A percentile compares a stretch with the other conserved stretches of the same genome.
phyloP scores from a whole-genome alignment of 495 filamentous ascomycete species.

The Cercophora sp. region DNA sequence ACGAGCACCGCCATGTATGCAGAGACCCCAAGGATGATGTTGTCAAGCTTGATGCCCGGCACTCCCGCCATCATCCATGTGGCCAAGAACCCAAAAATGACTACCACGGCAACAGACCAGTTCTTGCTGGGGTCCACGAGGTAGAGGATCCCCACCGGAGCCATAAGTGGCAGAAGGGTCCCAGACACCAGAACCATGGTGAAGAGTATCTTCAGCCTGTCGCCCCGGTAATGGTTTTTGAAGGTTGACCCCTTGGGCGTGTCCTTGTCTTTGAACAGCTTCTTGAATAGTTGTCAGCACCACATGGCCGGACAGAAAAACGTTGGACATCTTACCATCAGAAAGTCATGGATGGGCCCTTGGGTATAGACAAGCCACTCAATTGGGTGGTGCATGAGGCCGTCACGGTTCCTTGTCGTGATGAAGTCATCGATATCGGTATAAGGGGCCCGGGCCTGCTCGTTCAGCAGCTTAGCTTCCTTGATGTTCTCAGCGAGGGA shows the following conservation, averaged over 20 bases:
- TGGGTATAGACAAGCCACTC: slow-evolving; percentile 5
- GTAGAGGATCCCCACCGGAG: slow-evolving; percentile 6
- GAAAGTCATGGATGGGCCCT: neutral
- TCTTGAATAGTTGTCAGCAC: too few relatives aligned
- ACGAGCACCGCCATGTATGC: slow-evolving; percentile 16
- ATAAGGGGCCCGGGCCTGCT: neutral
- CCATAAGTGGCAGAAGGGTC: neutral
- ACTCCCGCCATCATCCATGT: neutral
- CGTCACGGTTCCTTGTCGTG: slow-evolving; percentile 1
- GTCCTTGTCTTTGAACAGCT: neutral
- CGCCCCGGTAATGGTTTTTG: neutral
- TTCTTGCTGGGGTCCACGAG: slow-evolving; percentile 1
- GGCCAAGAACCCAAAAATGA: neutral
- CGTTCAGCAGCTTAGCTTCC: neutral
- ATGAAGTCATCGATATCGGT: slow-evolving; percentile 10
- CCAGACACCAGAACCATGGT: neutral
- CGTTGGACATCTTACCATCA: neutral
- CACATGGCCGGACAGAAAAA: too few relatives aligned
- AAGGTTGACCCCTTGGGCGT: neutral
- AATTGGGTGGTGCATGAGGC: neutral
- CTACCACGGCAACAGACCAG: neutral
- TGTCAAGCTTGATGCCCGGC: slow-evolving; percentile 12
- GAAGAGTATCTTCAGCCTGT: neutral
- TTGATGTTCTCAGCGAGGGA: neutral
- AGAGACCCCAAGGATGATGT: slow-evolving; percentile 5